Evolutionary conservation across 208 protist species (phyloP).

Genomic region (Tetramitus jugosus): DNA sequence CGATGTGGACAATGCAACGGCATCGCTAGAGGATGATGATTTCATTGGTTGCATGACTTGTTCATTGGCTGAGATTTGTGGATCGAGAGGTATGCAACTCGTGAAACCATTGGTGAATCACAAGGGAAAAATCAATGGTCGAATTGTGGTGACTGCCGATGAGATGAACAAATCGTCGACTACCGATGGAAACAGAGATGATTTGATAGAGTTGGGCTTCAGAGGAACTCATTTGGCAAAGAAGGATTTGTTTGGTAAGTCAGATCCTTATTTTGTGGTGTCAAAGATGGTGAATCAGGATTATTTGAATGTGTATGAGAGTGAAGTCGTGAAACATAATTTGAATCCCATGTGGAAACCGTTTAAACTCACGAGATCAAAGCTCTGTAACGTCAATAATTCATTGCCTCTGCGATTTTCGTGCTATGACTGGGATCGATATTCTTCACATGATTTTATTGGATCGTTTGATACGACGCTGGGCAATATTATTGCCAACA

Average conservation of each 20-base stretch:
- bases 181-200: background rate
- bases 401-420: background rate
- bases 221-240: background rate
- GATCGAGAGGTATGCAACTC: background rate
- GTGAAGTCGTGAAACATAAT: background rate
- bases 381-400: background rate
- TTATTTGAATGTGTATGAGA: background rate
- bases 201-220: background rate
- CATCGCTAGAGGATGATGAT: background rate
- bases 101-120: background rate
- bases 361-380: background rate
- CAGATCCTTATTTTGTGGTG: background rate
- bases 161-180: background rate
- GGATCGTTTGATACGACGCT: background rate
- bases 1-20: background rate
- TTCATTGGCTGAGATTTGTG: background rate
- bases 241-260: slow-evolving; percentile 3
- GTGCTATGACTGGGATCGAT: slow-evolving; percentile 17
- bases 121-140: background rate
- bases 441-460: slow-evolving; percentile 14
- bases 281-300: background rate
- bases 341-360: background rate
- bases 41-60: background rate
- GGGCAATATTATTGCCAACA: no score
- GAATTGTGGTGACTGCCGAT: background rate